These are phyloP conservation scores for Penicillium hordei DNA, from an alignment of 2,329 filamentous ascomycete genomes.

Conservation along the genomic window DNA sequence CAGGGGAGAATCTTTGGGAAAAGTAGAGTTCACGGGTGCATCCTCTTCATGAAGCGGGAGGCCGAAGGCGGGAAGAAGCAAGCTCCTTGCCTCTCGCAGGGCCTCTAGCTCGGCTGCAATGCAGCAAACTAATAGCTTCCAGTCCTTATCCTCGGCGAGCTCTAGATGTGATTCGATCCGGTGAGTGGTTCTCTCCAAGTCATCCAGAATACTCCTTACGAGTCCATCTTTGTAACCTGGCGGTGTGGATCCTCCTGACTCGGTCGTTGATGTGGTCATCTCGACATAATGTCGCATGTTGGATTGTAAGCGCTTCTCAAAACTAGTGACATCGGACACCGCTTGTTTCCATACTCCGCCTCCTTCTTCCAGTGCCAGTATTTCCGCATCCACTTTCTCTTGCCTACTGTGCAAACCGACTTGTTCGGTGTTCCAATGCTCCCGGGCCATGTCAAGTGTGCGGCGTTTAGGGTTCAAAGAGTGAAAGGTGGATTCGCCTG, in stretches of 20 bases:
- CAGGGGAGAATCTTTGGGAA: constrained; percentile 10
- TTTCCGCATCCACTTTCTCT: constrained; percentile 53
- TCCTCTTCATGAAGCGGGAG: constrained; percentile 22
- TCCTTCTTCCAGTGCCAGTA: constrained; percentile 59
- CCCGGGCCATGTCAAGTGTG: constrained; percentile 60
- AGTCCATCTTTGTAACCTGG: constrained; percentile 25
- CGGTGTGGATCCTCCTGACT: constrained; percentile 11
- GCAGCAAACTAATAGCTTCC: constrained; percentile 62
- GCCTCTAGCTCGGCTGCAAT: constrained; percentile 64
- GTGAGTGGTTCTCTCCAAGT: constrained; percentile 49
- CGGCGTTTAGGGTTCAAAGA: constrained; percentile 56
- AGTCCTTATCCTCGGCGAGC: constrained; percentile 54
- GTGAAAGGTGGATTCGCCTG: constrained; percentile 46
- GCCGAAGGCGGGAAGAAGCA: constrained; percentile 39
- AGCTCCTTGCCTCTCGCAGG: constrained; percentile 40
- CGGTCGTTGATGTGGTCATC: constrained; percentile 21
- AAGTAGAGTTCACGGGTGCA: constrained; percentile 10
- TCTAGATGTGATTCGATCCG: constrained; percentile 52
- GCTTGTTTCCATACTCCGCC: constrained; percentile 59
- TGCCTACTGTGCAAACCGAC: constrained; percentile 46
- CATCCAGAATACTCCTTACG: constrained; percentile 38
- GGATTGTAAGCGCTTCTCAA: constrained; percentile 44
- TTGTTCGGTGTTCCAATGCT: constrained; percentile 56
- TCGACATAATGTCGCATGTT: constrained; percentile 37
- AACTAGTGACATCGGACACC: constrained; percentile 51